phyloP scores from a whole-genome alignment of 2,329 filamentous ascomycete genomes.

The Nemania sp. region DNA sequence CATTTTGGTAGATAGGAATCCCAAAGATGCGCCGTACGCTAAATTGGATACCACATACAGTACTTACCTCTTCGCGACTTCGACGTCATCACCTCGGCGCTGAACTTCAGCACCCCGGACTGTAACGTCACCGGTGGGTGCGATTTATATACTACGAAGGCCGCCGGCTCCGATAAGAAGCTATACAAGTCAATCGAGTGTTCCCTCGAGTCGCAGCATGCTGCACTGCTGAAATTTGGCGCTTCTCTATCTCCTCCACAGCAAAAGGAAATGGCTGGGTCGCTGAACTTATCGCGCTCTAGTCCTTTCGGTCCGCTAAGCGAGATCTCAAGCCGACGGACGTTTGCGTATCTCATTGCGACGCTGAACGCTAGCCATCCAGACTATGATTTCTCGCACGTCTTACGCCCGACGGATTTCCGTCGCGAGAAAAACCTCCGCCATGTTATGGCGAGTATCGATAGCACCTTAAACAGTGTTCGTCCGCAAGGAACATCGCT shows the following conservation, averaged over 20 bases:
- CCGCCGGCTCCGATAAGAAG: constrained; percentile 94
- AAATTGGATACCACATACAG: constrained; percentile 59
- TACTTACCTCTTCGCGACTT: constrained; percentile 93
- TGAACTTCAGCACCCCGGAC: constrained; percentile 96
- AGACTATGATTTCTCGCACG: constrained; percentile 97
- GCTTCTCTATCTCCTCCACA: constrained; percentile 88
- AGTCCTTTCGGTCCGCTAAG: constrained; percentile 93
- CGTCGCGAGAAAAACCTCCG: constrained; percentile 83
- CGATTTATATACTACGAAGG: constrained; percentile 97
- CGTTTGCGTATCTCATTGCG: constrained; percentile 95
- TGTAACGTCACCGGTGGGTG: constrained; percentile 93
- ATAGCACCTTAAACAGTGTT: constrained; percentile 88
- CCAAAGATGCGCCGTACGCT: constrained; percentile 22
- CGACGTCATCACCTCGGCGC: constrained; percentile 88
- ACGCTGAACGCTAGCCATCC: constrained; percentile 95
- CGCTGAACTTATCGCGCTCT: constrained; percentile 81
- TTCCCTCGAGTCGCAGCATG: constrained; percentile 90
- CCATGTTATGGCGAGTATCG: constrained; percentile 86
- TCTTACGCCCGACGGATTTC: constrained; percentile 90
- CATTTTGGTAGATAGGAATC: not conserved
- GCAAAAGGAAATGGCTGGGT: constrained; percentile 74
- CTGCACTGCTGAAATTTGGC: constrained; percentile 85
- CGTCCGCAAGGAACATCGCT: constrained; percentile 69
- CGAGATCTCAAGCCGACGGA: constrained; percentile 87
- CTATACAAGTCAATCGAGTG: constrained; percentile 95